phyloP scores from a whole-genome alignment of 1,284 basidiomycete species.

The Xanthoconium separans region DNA sequence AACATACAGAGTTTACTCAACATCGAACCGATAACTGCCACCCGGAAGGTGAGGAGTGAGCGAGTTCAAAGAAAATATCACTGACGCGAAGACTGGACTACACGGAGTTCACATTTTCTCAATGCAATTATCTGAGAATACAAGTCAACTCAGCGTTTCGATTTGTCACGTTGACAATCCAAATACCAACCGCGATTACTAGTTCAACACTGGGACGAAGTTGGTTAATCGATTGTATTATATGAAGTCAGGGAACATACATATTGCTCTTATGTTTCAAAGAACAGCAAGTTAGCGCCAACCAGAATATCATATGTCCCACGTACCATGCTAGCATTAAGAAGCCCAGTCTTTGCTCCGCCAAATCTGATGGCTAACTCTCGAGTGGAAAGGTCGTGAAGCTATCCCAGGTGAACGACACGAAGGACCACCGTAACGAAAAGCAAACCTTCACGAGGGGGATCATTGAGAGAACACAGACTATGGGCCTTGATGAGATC shows the following conservation, averaged over 20 bases:
- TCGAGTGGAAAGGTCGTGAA: constrained; percentile 79
- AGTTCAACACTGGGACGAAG: constrained; percentile 55
- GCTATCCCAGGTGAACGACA: constrained; percentile 33
- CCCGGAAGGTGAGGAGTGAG: constrained; percentile 6
- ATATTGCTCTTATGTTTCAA: constrained; percentile 55
- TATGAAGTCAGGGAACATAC: constrained; percentile 41
- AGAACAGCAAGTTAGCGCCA: constrained; percentile 9
- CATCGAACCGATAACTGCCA: constrained; percentile 74
- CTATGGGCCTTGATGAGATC: constrained; percentile 35
- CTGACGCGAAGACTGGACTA: constrained; percentile 80
- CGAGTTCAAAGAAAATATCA: constrained; percentile 5
- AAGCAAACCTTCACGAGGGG: constrained; percentile 66
- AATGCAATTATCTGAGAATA: constrained; percentile 69
- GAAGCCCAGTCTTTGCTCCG: constrained; percentile 73
- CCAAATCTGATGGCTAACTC: constrained; percentile 75
- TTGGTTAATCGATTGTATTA: constrained; percentile 2
- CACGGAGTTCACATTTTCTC: constrained; percentile 78
- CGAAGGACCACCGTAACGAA: neutral
- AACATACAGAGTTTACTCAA: constrained; percentile 70
- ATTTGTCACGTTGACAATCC: neutral
- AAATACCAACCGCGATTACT: constrained; percentile 61
- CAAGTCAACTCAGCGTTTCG: constrained; percentile 15
- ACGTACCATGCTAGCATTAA: constrained; percentile 80
- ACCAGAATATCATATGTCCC: neutral
- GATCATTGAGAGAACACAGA: constrained; percentile 64